A percentile compares a stretch with the other conserved stretches of the same genome.
phyloP scores from a whole-genome alignment of 2,329 filamentous ascomycete species.

The Fusarium buxicola region DNA sequence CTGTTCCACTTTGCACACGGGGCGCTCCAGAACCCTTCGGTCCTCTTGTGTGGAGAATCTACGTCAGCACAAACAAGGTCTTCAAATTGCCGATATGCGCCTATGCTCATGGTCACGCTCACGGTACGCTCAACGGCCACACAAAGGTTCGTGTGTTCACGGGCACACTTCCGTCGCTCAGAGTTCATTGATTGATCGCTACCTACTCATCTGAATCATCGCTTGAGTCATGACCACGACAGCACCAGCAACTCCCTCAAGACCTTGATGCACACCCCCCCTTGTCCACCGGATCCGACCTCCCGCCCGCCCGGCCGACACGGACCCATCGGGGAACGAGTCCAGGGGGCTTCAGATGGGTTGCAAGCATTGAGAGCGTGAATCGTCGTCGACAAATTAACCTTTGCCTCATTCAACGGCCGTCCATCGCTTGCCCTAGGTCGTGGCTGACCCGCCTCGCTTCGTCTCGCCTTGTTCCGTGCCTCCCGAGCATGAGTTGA shows the following conservation, averaged over 20 bases:
- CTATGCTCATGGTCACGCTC: conserved; percentile 17
- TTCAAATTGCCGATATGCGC: conserved; percentile 18
- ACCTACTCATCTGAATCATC: conserved; percentile 15
- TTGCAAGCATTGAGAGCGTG: conserved; percentile 20
- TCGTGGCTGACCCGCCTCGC: conserved; percentile 15
- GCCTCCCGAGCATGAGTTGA: conserved; percentile 6
- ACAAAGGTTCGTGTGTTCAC: conserved; percentile 2
- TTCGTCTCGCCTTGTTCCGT: conserved; percentile 19
- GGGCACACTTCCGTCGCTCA: conserved; percentile 6
- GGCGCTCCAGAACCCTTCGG: conserved; percentile 6
- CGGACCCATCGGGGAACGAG: conserved; percentile 39
- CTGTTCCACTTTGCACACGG: conserved; percentile 23
- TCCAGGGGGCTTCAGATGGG: conserved; percentile 22
- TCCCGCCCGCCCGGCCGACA: conserved; percentile 37
- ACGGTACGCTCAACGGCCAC: conserved; percentile 17
- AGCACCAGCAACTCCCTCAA: conserved; percentile 18
- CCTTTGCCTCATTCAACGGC: conserved; percentile 15
- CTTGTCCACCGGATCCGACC: conserved; percentile 31
- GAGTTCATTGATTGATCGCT: conserved; percentile 16
- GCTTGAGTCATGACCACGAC: conserved; percentile 30
- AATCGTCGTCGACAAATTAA: conserved; percentile 6
- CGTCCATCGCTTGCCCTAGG: conserved; percentile 4
- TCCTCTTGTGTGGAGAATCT: conserved; percentile 19
- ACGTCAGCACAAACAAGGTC: conserved; percentile 17
- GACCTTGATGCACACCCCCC: conserved; percentile 22